A percentile compares a stretch with the other conserved stretches of the same genome.
Evolutionary conservation across 2,329 filamentous ascomycete species (phyloP).

Genomic region (Cladophialophora bantiana): DNA sequence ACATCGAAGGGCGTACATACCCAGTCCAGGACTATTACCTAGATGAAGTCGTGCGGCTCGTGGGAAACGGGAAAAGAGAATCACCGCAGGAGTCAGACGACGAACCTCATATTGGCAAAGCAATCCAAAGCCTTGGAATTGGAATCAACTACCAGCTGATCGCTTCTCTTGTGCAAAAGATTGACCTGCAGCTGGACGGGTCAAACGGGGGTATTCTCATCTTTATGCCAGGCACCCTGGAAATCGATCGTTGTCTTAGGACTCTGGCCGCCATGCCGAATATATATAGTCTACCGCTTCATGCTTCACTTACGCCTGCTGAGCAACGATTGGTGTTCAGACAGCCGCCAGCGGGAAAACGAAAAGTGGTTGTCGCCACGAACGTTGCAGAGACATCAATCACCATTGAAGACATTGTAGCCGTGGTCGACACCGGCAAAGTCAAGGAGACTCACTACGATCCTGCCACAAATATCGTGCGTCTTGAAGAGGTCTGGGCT

Average conservation of each 20-base stretch:
- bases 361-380: constrained; percentile 92
- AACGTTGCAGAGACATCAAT: constrained; percentile 99
- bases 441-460: constrained; percentile 98
- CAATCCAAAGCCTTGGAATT: constrained; percentile 75
- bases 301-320: constrained; percentile 85
- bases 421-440: constrained; percentile 91
- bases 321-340: constrained; percentile 90
- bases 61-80: constrained; percentile 51
- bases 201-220: constrained; percentile 90
- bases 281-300: constrained; percentile 82
- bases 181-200: constrained; percentile 76
- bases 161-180: constrained; percentile 77
- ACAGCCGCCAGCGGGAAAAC: constrained; percentile 75
- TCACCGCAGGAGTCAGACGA: constrained; percentile 4
- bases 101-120: constrained; percentile 66
- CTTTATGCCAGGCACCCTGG: constrained; percentile 88
- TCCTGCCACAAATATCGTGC: constrained; percentile 88
- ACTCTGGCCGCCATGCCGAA: constrained; percentile 69
- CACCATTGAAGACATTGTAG: constrained; percentile 96
- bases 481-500: constrained; percentile 93
- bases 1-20: constrained; percentile 87
- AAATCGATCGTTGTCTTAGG: constrained; percentile 83
- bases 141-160: constrained; percentile 93
- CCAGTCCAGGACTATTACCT: constrained; percentile 90
- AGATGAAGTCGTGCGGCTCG: constrained; percentile 83